Evolutionary conservation across 345 rosid genomes (phyloP), one percentile per base, ranked within the genome.

Genomic region (Durio zibethinus): DNA sequence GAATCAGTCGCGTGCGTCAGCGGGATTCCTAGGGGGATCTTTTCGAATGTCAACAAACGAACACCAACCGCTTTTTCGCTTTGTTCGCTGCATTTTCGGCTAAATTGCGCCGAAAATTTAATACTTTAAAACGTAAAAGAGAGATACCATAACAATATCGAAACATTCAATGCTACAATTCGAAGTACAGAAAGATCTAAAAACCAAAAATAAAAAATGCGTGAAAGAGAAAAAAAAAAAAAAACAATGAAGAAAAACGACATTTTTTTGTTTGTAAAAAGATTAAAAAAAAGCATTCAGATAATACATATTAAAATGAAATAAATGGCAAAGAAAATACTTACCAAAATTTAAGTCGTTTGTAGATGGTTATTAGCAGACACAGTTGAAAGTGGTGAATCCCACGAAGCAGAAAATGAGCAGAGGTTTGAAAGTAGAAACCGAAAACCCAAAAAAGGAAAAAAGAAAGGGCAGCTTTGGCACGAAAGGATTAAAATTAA

Each of bases 61-160:
- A 75, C 82, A 42, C 59, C 68, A 78, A 82, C 80, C 23, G 61
- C 77, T 76, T 78, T 75, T 72, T 64, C 66, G 84, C 70, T 69
- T 73, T 72, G 45, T 77, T 78, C n/a, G 61, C 52, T 35, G 21
- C 52, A 25, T 67, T 61, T 75, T 67, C 38, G 23, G 23, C 40
- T 21, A 33, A 48, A 43, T 48, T 33, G 73, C 43, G 36, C 53
- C 36, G 18, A 10, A 68, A 42, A 25, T 20, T 68, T 18, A 18
- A 4, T 5, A 18, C 5, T n/a, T 40, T 21, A 42, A n/a, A n/a
- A 11, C 8, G 7, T 10, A 6, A 29, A 25, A 67, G 38, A 65
- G 3, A 63, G 5, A 5, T 27, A 12, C 0, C 9, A 31, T 20
- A 1, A 72, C 1, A 31, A 12, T 2, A 6, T 48, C 9, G 7